These are phyloP conservation scores for Hericium erinaceus DNA, from an alignment of 768 basidiomycete genomes.

Conservation along the genomic window DNA sequence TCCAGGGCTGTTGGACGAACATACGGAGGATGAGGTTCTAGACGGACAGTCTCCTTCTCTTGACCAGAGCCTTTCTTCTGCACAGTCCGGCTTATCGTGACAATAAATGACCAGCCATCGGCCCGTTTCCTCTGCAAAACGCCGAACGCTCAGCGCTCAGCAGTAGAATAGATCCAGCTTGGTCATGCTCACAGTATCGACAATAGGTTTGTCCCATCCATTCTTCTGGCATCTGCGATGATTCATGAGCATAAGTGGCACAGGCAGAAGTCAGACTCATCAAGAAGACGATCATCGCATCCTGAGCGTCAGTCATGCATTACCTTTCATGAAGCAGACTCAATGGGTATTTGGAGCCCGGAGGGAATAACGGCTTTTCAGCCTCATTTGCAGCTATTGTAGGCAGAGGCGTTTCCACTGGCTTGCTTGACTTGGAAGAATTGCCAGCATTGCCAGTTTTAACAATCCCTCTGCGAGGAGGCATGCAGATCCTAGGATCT, in stretches of 20 bases:
- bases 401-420: conserved; percentile 3
- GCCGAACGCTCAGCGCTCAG: conserved; percentile 1
- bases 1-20: conserved; percentile 59
- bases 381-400: conserved; percentile 16
- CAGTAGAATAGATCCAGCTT: not conserved
- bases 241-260: conserved; percentile 3
- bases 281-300: not conserved
- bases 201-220: conserved; percentile 77
- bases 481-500: conserved; percentile 30
- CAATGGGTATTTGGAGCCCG: conserved; percentile 79
- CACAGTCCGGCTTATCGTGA: conserved; percentile 57
- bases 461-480: conserved; percentile 67
- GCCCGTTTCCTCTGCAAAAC: conserved; percentile 34
- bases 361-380: conserved; percentile 60
- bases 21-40: conserved; percentile 70
- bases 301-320: not conserved
- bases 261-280: not conserved
- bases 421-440: conserved; percentile 45
- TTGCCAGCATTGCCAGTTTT: conserved; percentile 90
- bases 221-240: conserved; percentile 71
- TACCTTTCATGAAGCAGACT: conserved; percentile 74
- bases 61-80: conserved; percentile 46
- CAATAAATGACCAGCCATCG: conserved; percentile 52
- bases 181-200: conserved; percentile 54
- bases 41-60: conserved; percentile 54